A percentile compares a stretch with the other conserved stretches of the same genome.
phyloP scores from a whole-genome alignment of 768 basidiomycete genomes.

The Boletus rufocinnamomeus region DNA sequence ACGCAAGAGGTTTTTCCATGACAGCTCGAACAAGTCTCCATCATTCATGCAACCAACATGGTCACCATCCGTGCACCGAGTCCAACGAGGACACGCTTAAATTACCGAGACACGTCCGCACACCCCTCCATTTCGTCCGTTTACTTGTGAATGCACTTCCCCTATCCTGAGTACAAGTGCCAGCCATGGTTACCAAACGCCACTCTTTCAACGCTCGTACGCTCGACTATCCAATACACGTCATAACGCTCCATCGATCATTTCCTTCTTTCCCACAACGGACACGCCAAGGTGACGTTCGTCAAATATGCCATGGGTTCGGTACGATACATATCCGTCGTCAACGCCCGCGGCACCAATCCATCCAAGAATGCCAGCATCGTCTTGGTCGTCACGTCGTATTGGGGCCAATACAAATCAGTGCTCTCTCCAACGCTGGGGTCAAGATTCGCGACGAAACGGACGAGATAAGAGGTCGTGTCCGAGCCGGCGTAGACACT shows the following conservation, averaged over 20 bases:
- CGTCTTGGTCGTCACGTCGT: constrained; percentile 31
- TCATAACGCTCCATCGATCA: background rate
- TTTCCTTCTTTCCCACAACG: background rate
- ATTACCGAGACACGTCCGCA: no score
- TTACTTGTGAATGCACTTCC: no score
- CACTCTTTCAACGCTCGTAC: no score
- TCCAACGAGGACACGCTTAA: no score
- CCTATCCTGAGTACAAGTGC: no score
- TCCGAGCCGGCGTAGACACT: constrained; percentile 32
- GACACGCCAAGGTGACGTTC: constrained; percentile 1
- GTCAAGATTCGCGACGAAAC: constrained; percentile 24
- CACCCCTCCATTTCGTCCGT: no score
- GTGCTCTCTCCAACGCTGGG: constrained; percentile 41
- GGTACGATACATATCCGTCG: constrained; percentile 45
- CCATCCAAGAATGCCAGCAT: constrained; percentile 45
- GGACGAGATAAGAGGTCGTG: constrained; percentile 39
- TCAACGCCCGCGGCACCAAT: constrained; percentile 35
- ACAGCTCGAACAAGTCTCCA: no score
- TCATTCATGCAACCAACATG: no score
- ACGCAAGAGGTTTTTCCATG: no score
- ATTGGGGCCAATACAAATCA: constrained; percentile 47
- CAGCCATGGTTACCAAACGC: no score
- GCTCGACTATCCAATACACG: background rate
- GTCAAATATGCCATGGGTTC: constrained; percentile 40
- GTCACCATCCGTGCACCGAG: no score